A percentile compares a stretch with the other conserved stretches of the same genome.
phyloP scores from a whole-genome alignment of 805 yeast genomes.

The Sungouiella blattae region DNA sequence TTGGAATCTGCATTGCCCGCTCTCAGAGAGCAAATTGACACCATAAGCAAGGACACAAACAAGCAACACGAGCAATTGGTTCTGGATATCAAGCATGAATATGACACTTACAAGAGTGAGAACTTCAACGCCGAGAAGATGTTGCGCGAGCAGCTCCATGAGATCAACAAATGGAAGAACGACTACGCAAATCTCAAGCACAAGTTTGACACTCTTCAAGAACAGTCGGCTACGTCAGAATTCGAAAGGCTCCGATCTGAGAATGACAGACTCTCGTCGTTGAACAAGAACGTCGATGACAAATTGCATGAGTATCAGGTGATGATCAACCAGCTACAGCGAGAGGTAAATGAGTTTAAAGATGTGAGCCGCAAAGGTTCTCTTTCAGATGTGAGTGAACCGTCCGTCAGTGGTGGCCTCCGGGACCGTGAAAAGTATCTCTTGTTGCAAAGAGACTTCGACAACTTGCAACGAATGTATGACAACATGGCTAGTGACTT shows the following conservation, averaged over 20 bases:
- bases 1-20: background rate
- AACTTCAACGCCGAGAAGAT: background rate
- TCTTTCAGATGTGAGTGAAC: slow-evolving; percentile 6
- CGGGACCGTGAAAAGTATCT: slow-evolving; percentile 9
- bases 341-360: slow-evolving; percentile 29
- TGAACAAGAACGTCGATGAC: slow-evolving; percentile 19
- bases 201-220: background rate
- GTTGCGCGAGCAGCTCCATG: background rate
- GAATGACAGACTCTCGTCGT: slow-evolving; percentile 15
- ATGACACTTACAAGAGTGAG: background rate
- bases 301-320: slow-evolving; percentile 30
- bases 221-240: background rate
- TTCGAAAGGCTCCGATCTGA: slow-evolving; percentile 12
- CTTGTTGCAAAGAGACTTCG: slow-evolving; percentile 12
- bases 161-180: background rate
- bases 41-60: background rate
- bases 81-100: background rate
- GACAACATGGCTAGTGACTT: slow-evolving; percentile 10
- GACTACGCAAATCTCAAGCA: background rate
- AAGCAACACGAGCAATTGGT: background rate
- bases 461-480: slow-evolving; percentile 7
- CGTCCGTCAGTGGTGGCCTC: slow-evolving; percentile 2
- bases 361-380: slow-evolving; percentile 12
- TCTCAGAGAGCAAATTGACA: background rate
- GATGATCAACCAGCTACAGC: slow-evolving; percentile 28